These are phyloP conservation scores for Naematelia encephala DNA, from an alignment of 768 basidiomycete species.

Conservation along the genomic window DNA sequence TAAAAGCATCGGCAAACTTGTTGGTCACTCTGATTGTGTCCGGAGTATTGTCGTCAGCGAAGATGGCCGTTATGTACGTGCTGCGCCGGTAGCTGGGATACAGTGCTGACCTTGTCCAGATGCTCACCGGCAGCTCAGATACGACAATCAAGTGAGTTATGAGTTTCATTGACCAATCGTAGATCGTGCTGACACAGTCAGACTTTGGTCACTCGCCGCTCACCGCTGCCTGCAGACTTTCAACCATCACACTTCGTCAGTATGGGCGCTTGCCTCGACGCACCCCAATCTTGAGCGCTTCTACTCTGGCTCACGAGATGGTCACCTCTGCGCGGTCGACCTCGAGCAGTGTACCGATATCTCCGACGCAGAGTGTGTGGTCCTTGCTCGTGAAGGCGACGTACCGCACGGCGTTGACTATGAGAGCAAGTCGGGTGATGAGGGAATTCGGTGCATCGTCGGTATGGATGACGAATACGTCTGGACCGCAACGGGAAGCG, in stretches of 20 bases:
- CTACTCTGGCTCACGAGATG: conserved; percentile 90
- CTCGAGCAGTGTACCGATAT: conserved; percentile 75
- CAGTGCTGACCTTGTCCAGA: conserved; percentile 19
- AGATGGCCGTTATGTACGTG: conserved; percentile 80
- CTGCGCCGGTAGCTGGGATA: neutral
- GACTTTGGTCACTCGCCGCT: conserved; percentile 84
- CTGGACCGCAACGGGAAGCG: conserved; percentile 85
- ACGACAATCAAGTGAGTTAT: conserved; percentile 49
- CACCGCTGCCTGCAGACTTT: conserved; percentile 94
- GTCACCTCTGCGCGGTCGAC: conserved; percentile 85
- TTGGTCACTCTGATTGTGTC: conserved; percentile 97
- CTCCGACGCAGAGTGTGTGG: conserved; percentile 81
- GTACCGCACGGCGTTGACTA: conserved; percentile 21
- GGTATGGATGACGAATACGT: conserved; percentile 77
- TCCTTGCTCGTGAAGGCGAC: conserved; percentile 60
- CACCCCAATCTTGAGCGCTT: conserved; percentile 84
- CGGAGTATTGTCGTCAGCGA: conserved; percentile 82
- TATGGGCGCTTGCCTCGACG: conserved; percentile 86
- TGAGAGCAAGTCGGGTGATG: conserved; percentile 57
- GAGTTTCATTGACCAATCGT: neutral
- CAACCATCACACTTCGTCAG: conserved; percentile 81
- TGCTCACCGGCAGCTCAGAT: conserved; percentile 51
- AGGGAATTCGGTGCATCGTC: conserved; percentile 77
- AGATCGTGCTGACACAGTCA: conserved; percentile 57
- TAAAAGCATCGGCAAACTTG: conserved; percentile 70